Evolutionary conservation across 768 basidiomycete species (phyloP), one percentile per base, ranked within the genome.

Genomic region (Trametes elegans): DNA sequence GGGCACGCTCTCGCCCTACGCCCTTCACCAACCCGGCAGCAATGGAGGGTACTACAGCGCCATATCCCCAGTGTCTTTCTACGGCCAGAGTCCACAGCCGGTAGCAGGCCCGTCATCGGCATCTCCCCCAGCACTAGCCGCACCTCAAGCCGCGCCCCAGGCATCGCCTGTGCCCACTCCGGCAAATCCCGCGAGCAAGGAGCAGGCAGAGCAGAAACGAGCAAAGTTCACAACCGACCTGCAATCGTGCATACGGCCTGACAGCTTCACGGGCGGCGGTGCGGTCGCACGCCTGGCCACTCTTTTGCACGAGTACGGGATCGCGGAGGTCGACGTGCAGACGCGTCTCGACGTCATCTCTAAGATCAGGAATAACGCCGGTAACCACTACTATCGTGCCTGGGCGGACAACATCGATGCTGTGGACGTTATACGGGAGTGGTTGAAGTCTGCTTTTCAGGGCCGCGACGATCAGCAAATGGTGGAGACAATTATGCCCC

Each of bases 301-400:
- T 27, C 74, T 73, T 34, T 79, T 93, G 32, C 74, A 74, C 36
- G 78, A 83, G 40, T 87, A 77, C 66, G 85, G 88, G 28, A 70
- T 79, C 16, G 66, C 75, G 43, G 86, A 90, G 23, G 83, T 90
- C 21, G 86, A 90, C 51, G 71, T 80, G 6, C 55, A 72, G n/a
- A 78, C 78, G 18, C 84, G 91, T 5, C 66, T 87, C 50, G 88
- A 93, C 66, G 85, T 93, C 49, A 71, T 93, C 51, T 87, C 85
- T 16, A 86, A 84, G 70, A 87, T 93, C 60, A 79, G 90, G 59
- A 90, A 93, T 68, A 82, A 85, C 43, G 91, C 91, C 26, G 87
- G 84, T 36, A 90, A 91, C 66, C 88, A 90, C 63, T 93, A 93
- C 66, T 92, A 88, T 68, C 83, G 88, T 38, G 90, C 89, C 5